These are phyloP conservation scores for Fusarium sp. DNA, from an alignment of 2,329 filamentous ascomycete genomes.

Conservation along the genomic window DNA sequence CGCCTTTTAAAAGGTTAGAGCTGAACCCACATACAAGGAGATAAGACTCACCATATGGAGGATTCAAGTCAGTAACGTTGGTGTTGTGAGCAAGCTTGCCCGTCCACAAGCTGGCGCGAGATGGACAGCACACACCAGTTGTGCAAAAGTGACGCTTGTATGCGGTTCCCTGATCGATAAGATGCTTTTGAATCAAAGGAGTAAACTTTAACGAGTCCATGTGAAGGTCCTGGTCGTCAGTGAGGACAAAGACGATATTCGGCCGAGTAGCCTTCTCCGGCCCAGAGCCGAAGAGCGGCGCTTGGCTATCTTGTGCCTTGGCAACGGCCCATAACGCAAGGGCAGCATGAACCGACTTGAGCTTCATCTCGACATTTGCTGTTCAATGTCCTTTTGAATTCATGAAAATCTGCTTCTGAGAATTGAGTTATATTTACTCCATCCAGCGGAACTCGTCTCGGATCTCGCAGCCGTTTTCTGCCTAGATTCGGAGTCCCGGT, in stretches of 20 bases:
- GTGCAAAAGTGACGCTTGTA: constrained; percentile 74
- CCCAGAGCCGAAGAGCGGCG: neutral
- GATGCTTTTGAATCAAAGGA: constrained; percentile 64
- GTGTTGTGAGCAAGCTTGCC: constrained; percentile 73
- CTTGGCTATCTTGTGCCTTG: constrained; percentile 4
- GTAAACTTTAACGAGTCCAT: constrained; percentile 71
- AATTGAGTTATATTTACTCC: neutral
- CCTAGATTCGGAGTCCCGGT: neutral
- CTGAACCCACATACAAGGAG: neutral
- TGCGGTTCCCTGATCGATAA: constrained; percentile 67
- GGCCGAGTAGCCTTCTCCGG: constrained; percentile 43
- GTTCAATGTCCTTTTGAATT: neutral
- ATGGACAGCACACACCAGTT: constrained; percentile 73
- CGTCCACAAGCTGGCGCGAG: constrained; percentile 72
- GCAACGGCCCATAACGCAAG: neutral
- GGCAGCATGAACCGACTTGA: neutral
- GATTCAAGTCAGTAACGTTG: constrained; percentile 67
- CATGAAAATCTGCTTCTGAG: neutral
- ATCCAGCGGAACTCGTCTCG: neutral
- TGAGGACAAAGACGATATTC: constrained; percentile 75
- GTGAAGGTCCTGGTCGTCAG: constrained; percentile 74
- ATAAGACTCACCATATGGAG: constrained; percentile 59
- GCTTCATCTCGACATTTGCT: neutral
- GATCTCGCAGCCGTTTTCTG: constrained; percentile 6
- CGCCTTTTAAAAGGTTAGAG: constrained; percentile 35